Percentiles rank a stretch among this genome's conserved stretches.
phyloP scores from a whole-genome alignment of 345 rosid species.

The Rhodomyrtus tomentosa region DNA sequence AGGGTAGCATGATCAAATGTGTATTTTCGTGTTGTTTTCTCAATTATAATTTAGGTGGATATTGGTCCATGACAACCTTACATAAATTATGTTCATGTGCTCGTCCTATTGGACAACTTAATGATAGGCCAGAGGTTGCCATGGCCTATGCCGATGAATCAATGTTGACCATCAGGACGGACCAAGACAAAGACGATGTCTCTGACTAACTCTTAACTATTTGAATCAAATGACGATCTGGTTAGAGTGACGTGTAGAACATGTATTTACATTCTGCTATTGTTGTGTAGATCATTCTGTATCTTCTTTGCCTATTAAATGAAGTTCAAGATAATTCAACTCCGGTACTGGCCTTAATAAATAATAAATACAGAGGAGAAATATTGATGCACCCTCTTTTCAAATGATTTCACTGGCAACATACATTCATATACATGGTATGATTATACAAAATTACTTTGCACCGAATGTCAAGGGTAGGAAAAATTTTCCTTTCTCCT shows the following conservation, averaged over 20 bases:
- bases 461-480: not conserved
- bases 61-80: not conserved
- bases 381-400: not conserved
- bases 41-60: not conserved
- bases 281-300: not conserved
- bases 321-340: not conserved
- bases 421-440: not conserved
- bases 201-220: not conserved
- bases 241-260: not conserved
- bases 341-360: too few relatives aligned
- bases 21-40: not conserved
- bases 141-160: not conserved
- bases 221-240: not conserved
- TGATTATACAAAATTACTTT: not conserved
- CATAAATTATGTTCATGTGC: not conserved
- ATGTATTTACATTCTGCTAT: not conserved
- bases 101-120: not conserved
- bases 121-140: not conserved
- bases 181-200: not conserved
- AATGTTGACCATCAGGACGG: not conserved
- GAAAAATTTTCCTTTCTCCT: not conserved
- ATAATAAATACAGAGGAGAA: too few relatives aligned
- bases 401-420: not conserved
- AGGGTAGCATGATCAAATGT: not conserved
- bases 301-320: not conserved